phyloP scores from a whole-genome alignment of 345 rosid genomes.

The Boechera divaricarpa region DNA sequence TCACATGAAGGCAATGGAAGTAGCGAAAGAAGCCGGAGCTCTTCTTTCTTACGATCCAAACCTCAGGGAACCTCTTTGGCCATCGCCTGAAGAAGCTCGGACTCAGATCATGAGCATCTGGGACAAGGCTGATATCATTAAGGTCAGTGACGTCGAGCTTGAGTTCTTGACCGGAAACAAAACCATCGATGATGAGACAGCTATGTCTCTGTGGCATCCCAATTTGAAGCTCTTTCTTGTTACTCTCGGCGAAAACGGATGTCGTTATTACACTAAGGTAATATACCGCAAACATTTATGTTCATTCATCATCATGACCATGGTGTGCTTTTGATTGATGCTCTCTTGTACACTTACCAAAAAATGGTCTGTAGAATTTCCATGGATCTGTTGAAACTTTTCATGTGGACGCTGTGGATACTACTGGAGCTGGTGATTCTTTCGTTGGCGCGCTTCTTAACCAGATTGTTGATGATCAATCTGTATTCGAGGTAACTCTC shows the following conservation, averaged over 20 bases:
- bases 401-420: constrained; percentile 78
- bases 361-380: constrained; percentile 55
- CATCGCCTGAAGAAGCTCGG: constrained; percentile 62
- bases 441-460: constrained; percentile 84
- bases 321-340: not conserved
- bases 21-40: constrained; percentile 63
- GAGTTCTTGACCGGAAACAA: constrained; percentile 49
- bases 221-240: constrained; percentile 64
- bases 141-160: constrained; percentile 59
- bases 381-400: constrained; percentile 77
- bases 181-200: constrained; percentile 44
- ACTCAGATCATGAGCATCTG: constrained; percentile 68
- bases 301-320: not conserved
- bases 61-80: constrained; percentile 63
- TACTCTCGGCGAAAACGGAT: constrained; percentile 63
- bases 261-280: constrained; percentile 60
- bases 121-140: constrained; percentile 66
- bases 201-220: constrained; percentile 51
- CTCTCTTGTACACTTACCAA: not conserved
- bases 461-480: constrained; percentile 77
- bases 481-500: constrained; percentile 59
- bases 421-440: constrained; percentile 97
- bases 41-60: constrained; percentile 74
- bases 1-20: constrained; percentile 63
- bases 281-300: not conserved